Base-by-base conservation (phyloP, 2,329 filamentous ascomycete genomes). In the Fusarium sp. region DNA sequence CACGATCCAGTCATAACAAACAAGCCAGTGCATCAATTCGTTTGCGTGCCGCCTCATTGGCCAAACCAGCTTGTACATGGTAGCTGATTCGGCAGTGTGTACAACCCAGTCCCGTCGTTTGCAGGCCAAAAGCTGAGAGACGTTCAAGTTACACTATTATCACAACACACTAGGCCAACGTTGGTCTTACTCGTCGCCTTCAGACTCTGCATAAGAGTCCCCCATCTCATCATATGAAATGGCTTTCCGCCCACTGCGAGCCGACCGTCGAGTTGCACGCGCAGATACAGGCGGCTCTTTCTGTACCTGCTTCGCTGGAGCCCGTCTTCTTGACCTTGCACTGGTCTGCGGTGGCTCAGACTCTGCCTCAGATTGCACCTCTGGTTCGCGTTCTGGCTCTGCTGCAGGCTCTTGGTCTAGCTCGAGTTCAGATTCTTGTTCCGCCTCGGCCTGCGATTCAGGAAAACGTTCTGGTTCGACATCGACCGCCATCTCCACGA, bases 211-310 rank as follows among this genome's bases (percentile, higher is more conserved):
- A 37, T 65, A 45, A 5, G 41, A 48, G 41, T 57, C 57, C 15
- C 15, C 47, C 25, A 59, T 56, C 49, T 66, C 52, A 21, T 63
- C 56, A 4, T 67, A 63, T 3, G 48, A 63, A 14, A 61, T 39
- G 8, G 42, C 47, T 17, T 46, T 66, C 9, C 56, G 63, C 19
- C 58, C 55, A 6, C 52, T 50, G 11, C 65, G 60, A 17, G 58
- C 67, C 36, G 65, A 70, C 19, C 67, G 61, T 45, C 63, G 58
- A 9, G 57, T 51, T 27, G 36, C 57, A 14, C 23, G 42, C n/a
- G 13, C 15, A 45, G 49, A 35, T n/a, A 25, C n/a, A 35, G 36
- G 42, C 9, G 46, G 39, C 19, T 52, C 32, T 17, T 41, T 49
- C 37, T 48, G 43, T 3, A 1, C 25, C 13, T 35, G 45, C 27